Evolutionary conservation across 2,329 filamentous ascomycete genomes (phyloP), one percentile per base, ranked within the genome.

Genomic region (Bipolaris gigantea): DNA sequence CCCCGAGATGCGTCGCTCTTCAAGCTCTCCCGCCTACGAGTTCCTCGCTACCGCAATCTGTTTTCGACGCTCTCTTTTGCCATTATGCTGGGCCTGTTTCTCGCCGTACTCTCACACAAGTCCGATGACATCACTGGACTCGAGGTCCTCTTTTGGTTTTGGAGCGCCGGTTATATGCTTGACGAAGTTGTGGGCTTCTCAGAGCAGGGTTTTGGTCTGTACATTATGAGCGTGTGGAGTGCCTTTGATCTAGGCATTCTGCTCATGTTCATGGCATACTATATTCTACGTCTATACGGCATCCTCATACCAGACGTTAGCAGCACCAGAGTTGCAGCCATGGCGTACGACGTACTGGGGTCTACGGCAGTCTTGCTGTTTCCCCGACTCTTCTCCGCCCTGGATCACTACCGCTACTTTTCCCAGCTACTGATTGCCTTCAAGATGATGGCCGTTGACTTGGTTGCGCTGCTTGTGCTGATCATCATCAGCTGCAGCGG

Each of bases 181-280:
- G 93, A 97, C 67, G 93, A 97, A 75, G 83, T 97, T 19, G 92
- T 97, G 16, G 92, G 92, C 10, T 97, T 97, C 80, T 96, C 92
- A 62, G 93, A 97, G 73, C 92, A 97, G 75, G 93, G 93, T 2
- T 97, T 97, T 72, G 92, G 92, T 34, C 83, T 97, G 27, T 97
- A 97, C 76, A 90, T 97, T 67, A 93, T 97, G 86, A 96, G 91
- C 72, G 94, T 97, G 73, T 97, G 93, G 93, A 97, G 97, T 73
- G 85, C 92, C 34, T 96, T 97, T 73, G 93, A 97, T 70, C 79
- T 97, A 34, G 92, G 92, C 8, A 97, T 97, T 48, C 77, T 97
- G 48, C 77, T 96, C 21, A 79, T 97, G 56, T 85, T 97, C 64
- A 86, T 95, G 65, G 83, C 90, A 50, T 97, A 97, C 78, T 96